phyloP scores from a whole-genome alignment of 2,329 filamentous ascomycete genomes.

The Diaporthe humulicola region DNA sequence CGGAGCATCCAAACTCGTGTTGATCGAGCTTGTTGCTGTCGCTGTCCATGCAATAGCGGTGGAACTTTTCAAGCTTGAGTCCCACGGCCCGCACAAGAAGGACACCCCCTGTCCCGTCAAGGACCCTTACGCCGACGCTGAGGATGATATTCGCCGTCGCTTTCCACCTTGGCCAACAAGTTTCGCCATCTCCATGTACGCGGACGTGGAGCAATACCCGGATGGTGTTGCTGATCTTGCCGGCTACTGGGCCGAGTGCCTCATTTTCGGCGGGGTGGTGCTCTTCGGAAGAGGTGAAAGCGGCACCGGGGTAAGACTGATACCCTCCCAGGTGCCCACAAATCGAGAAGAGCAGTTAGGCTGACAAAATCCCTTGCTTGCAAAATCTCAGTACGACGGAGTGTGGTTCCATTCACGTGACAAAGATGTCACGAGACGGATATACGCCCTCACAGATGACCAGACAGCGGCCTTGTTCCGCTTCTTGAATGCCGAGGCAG shows the following conservation, averaged over 20 bases:
- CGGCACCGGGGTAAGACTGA: not conserved
- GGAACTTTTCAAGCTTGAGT: not conserved
- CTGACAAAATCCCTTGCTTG: not conserved
- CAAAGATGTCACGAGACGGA: constrained; percentile 5
- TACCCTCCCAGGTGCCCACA: not conserved
- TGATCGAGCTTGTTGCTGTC: not conserved
- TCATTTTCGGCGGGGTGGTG: constrained; percentile 46
- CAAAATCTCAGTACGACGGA: not conserved
- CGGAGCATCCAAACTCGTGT: not conserved
- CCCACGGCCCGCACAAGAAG: not conserved
- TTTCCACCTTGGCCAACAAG: constrained; percentile 37
- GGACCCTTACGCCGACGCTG: constrained; percentile 38
- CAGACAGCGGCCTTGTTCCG: not conserved
- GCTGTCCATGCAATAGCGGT: constrained; percentile 13
- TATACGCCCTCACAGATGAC: constrained; percentile 11
- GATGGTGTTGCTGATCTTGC: constrained; percentile 46
- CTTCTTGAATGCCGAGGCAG: not conserved
- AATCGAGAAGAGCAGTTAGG: not conserved
- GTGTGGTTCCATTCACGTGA: constrained; percentile 8
- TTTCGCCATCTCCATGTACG: constrained; percentile 47
- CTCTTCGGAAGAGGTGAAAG: constrained; percentile 41
- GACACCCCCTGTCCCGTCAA: not conserved
- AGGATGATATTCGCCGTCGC: not conserved
- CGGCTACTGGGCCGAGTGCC: constrained; percentile 48
- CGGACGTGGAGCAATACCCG: constrained; percentile 48